A percentile compares a stretch with the other conserved stretches of the same genome.
These are phyloP conservation scores for Skeletonema marinoi DNA, from an alignment of 108 stramenopile species.

Conservation along the genomic window DNA sequence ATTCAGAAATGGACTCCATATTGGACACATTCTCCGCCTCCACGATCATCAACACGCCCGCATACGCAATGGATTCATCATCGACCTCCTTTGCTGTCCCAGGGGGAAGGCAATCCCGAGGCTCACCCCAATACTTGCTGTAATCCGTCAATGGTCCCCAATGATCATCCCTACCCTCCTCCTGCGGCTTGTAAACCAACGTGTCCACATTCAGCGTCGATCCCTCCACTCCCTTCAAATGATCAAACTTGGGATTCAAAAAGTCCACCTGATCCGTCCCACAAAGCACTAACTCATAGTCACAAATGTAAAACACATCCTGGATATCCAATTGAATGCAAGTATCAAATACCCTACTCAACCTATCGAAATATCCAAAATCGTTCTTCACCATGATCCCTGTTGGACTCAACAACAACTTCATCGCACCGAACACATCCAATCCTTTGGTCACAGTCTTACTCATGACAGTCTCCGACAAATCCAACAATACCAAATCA, in stretches of 20 bases:
- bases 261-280: conserved; percentile 78
- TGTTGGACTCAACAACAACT: conserved; percentile 68
- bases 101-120: conserved; percentile 29
- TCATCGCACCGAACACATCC: conserved; percentile 74
- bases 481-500: conserved; percentile 85
- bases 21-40: conserved; percentile 62
- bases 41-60: conserved; percentile 65
- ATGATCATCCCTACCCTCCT: conserved; percentile 56
- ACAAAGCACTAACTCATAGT: conserved; percentile 68
- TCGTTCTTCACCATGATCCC: conserved; percentile 89
- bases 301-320: conserved; percentile 67
- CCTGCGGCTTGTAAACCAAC: conserved; percentile 38
- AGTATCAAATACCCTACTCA: conserved; percentile 70
- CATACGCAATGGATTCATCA: conserved; percentile 16
- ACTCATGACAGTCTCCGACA: conserved; percentile 80
- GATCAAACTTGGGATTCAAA: conserved; percentile 47
- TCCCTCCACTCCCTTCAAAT: conserved; percentile 22
- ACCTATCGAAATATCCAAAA: conserved; percentile 60
- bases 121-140: conserved; percentile 51
- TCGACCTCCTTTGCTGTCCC: conserved; percentile 30
- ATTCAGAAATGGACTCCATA: conserved; percentile 12
- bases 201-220: conserved; percentile 13
- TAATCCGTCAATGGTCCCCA: conserved; percentile 69
- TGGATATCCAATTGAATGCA: conserved; percentile 44
- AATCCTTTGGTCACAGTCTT: conserved; percentile 70